Evolutionary conservation across 2,329 filamentous ascomycete species (phyloP), one percentile per base, ranked within the genome.

Genomic region (Penicillium vulpinum): DNA sequence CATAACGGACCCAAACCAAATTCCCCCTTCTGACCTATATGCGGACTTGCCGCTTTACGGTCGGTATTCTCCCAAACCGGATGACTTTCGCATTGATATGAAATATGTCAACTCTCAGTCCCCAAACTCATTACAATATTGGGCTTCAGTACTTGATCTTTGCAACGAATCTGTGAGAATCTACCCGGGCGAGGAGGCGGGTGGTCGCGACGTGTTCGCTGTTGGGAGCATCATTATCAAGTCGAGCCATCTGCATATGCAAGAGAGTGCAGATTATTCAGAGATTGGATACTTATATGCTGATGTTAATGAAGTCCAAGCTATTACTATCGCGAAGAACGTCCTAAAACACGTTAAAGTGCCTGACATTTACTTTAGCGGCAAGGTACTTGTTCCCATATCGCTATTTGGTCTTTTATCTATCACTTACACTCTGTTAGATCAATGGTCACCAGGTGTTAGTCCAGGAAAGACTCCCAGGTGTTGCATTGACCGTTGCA

Each of bases 61-160:
- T 53, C 66, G 72, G 11, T 74, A 73, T 53, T 54, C 50, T 18
- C 68, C 69, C 7, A 60, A 54, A 31, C 56, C 58, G 3, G 60
- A 64, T 51, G 72, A 74, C 52, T 75, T 75, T 43, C 33, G 39
- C 35, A 50, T 73, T 33, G 69, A 79, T 16, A 71, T 70, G 43
- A 79, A 82, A 62, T 77, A 85, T 54, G 79, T 79, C 36, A 82
- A 82, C 21, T 82, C 83, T 65, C 77, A 18, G 73, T 55, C 56
- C 22, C 8, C 38, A n/a, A 52, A 81, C 33, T 87, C 93, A 58
- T 77, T 88, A 24, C 69, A 77, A 29, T 93, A 87, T 83, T 81
- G 92, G 49, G 75, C 82, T 55, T 71, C 76, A 6, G 70, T 77
- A 5, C 6, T 78, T 52, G 53, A 40, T 4, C 64, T 62, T n/a